These are phyloP conservation scores for Aspergillus heteromorphus DNA, from an alignment of 495 filamentous ascomycete species.

Conservation along the genomic window DNA sequence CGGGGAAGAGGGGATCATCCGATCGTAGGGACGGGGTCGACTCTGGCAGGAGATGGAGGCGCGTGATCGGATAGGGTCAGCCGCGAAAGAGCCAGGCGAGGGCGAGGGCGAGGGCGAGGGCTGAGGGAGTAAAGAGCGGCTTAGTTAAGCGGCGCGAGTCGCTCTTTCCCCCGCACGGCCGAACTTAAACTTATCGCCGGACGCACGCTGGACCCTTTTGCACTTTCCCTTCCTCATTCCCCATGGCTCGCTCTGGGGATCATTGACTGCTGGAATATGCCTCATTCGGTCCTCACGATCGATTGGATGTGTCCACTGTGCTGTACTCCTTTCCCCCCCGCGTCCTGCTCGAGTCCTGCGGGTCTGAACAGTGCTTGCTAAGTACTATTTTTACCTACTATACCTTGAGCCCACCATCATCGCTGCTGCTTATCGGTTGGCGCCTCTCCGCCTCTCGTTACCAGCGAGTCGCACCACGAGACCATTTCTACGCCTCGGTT, in stretches of 20 bases:
- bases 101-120: too few species aligned
- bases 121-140: too few species aligned
- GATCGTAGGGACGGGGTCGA: not conserved
- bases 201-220: not conserved
- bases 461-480: not conserved
- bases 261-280: constrained; percentile 3
- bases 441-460: not conserved
- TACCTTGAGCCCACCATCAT: not conserved
- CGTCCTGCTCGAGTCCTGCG: not conserved
- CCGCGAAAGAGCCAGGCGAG: too few species aligned
- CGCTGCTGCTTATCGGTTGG: not conserved
- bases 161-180: not conserved
- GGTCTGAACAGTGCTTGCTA: too few species aligned
- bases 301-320: constrained; percentile 12
- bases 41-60: not conserved
- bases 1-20: not conserved
- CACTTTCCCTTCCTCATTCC: not conserved
- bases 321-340: not conserved
- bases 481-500: not conserved
- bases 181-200: not conserved
- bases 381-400: not conserved
- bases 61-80: not conserved
- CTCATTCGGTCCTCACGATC: not conserved
- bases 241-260: not conserved
- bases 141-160: not conserved